Evolutionary conservation across 2,329 filamentous ascomycete genomes (phyloP).

Genomic region (Onygenales sp.): DNA sequence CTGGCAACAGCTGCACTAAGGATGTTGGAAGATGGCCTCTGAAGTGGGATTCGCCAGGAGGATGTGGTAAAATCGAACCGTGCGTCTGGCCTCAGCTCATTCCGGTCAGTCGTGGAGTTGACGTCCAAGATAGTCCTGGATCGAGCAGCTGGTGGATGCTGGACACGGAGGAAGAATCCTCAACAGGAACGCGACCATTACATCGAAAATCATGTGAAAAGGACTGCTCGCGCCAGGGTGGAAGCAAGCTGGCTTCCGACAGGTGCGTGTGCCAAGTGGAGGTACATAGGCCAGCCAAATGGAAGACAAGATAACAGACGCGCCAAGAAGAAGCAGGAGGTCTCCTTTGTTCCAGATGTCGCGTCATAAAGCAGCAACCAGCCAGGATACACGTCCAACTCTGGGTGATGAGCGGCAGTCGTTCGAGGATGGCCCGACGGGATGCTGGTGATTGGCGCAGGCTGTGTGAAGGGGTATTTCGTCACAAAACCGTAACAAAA

Average conservation of each 20-base stretch:
- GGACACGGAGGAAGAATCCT: neutral
- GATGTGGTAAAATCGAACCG: no score
- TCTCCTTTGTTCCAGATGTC: neutral
- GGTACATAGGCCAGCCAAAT: neutral
- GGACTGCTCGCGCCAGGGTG: neutral
- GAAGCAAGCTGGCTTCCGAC: neutral
- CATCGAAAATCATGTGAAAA: neutral
- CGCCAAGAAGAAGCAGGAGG: neutral
- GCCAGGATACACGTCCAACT: neutral
- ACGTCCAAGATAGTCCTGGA: no score
- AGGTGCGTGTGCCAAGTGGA: constrained; percentile 1
- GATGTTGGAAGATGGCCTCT: no score
- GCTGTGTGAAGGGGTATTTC: neutral
- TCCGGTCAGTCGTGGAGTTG: no score
- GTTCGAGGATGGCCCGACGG: neutral
- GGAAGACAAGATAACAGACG: neutral
- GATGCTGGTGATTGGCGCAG: neutral
- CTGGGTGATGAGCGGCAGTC: neutral
- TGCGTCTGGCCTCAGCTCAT: no score
- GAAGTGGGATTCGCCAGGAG: no score
- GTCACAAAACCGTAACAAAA: neutral
- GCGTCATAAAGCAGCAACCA: neutral
- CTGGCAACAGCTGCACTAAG: no score
- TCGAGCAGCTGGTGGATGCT: neutral
- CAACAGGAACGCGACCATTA: neutral